Conservation (phyloP, 352 stramenopile genomes). For the Phytophthora aleatoria region DNA sequence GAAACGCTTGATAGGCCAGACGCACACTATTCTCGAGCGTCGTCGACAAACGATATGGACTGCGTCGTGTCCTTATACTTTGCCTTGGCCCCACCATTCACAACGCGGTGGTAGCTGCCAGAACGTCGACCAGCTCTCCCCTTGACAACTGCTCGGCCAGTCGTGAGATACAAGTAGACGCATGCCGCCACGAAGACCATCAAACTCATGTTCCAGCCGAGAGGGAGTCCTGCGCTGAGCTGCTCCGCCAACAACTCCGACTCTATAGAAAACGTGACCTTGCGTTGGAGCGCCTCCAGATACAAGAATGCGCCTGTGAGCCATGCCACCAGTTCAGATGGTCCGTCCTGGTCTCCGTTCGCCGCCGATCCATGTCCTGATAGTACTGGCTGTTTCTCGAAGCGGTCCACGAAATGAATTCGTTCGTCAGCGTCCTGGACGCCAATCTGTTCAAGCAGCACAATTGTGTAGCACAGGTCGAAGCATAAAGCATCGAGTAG, state of each 20-base stretch:
- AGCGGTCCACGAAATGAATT: constrained; percentile 60
- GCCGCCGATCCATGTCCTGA: constrained; percentile 16
- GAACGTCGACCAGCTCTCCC: constrained; percentile 20
- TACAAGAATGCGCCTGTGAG: constrained; percentile 74
- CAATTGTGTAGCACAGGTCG: constrained; percentile 65
- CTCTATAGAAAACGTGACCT: constrained; percentile 59
- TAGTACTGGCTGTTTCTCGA: constrained; percentile 35
- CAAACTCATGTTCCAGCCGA: constrained; percentile 71
- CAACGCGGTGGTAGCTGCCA: constrained; percentile 43
- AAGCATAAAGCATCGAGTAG: constrained; percentile 46
- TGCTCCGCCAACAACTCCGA: constrained; percentile 66
- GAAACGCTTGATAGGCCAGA: background rate
- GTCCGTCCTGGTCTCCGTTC: constrained; percentile 11
- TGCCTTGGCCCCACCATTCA: constrained; percentile 38
- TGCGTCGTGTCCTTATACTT: constrained; percentile 55
- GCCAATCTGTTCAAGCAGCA: constrained; percentile 63
- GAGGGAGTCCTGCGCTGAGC: constrained; percentile 66
- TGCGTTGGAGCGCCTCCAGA: constrained; percentile 63
- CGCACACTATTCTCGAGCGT: constrained; percentile 63
- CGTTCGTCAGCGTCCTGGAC: constrained; percentile 53
- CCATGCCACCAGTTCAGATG: constrained; percentile 55
- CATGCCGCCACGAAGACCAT: constrained; percentile 57
- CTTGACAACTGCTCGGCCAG: constrained; percentile 17
- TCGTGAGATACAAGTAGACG: constrained; percentile 62
- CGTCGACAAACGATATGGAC: constrained; percentile 73